These are phyloP conservation scores for Colletotrichum chrysophilum DNA, from an alignment of 2,329 filamentous ascomycete species.

Conservation along the genomic window DNA sequence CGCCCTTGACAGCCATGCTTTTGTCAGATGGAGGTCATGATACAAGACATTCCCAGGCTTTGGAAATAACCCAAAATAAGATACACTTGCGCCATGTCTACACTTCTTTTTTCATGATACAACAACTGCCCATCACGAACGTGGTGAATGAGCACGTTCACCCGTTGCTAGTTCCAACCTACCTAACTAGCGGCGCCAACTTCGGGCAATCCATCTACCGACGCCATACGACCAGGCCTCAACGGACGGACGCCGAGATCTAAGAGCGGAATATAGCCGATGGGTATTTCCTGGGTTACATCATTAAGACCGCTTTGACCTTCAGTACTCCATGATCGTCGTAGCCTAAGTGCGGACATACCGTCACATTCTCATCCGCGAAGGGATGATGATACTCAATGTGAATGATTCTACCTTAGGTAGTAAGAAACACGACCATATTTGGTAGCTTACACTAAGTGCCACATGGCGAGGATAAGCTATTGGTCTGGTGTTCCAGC, in stretches of 20 bases:
- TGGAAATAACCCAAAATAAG: not conserved
- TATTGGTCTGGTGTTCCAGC: not conserved
- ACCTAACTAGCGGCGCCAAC: not conserved
- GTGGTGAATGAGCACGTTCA: not conserved
- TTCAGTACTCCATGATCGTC: not conserved
- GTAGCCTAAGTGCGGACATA: not conserved
- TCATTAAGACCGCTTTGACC: not conserved
- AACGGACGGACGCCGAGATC: not conserved
- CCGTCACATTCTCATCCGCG: not conserved
- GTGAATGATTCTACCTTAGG: not conserved
- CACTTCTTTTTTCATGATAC: not conserved
- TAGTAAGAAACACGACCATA: not conserved
- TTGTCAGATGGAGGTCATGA: not conserved
- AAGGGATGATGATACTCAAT: not conserved
- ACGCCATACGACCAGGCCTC: not conserved
- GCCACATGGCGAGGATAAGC: fast-evolving
- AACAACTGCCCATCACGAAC: not conserved
- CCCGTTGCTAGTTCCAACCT: not conserved
- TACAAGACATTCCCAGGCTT: fast-evolving
- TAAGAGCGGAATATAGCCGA: not conserved
- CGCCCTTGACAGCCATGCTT: fast-evolving
- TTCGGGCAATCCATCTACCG: not conserved
- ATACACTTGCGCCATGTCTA: fast-evolving
- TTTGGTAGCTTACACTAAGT: not conserved
- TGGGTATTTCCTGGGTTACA: not conserved